These are phyloP conservation scores for Acanthamoeba lenticulata DNA, from an alignment of 208 protist genomes.

Conservation along the genomic window DNA sequence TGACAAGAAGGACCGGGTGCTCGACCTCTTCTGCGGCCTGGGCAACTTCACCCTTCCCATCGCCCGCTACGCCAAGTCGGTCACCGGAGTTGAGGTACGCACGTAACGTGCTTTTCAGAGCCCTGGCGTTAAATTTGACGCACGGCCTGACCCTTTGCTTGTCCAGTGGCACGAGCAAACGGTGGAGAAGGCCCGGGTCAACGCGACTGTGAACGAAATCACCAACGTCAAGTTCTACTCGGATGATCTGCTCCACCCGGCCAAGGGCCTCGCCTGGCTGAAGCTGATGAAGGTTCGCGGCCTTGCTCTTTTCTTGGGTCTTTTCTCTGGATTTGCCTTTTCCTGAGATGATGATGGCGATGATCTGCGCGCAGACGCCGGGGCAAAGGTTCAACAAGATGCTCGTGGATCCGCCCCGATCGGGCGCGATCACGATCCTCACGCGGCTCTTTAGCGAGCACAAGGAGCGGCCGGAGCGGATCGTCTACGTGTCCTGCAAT, in stretches of 20 bases:
- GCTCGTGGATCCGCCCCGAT: neutral
- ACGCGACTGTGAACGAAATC: neutral
- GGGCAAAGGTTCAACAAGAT: slow-evolving; percentile 51
- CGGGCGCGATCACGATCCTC: neutral
- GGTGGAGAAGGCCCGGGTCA: neutral
- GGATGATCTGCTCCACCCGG: neutral
- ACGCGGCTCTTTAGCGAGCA: neutral
- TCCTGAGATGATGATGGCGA: too few species aligned
- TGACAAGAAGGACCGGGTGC: slow-evolving; percentile 23
- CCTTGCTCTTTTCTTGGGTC: neutral
- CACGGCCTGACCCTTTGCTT: neutral
- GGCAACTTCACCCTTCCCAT: slow-evolving; percentile 42
- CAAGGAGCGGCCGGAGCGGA: neutral
- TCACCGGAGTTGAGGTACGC: slow-evolving; percentile 10
- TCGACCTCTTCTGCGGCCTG: slow-evolving; percentile 58
- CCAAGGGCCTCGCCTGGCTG: neutral
- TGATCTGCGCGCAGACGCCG: too few species aligned
- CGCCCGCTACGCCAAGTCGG: slow-evolving; percentile 1
- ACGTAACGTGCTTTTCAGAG: neutral
- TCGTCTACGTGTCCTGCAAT: slow-evolving; percentile 51
- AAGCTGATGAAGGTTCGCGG: neutral
- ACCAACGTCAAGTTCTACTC: slow-evolving; percentile 42
- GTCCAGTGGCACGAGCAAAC: neutral
- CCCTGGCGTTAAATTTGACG: too few species aligned
- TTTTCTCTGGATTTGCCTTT: neutral